Percentiles rank a stretch among this genome's conserved stretches.
Conservation (phyloP, 2,329 filamentous ascomycete genomes). For the Aschersonia sp. region DNA sequence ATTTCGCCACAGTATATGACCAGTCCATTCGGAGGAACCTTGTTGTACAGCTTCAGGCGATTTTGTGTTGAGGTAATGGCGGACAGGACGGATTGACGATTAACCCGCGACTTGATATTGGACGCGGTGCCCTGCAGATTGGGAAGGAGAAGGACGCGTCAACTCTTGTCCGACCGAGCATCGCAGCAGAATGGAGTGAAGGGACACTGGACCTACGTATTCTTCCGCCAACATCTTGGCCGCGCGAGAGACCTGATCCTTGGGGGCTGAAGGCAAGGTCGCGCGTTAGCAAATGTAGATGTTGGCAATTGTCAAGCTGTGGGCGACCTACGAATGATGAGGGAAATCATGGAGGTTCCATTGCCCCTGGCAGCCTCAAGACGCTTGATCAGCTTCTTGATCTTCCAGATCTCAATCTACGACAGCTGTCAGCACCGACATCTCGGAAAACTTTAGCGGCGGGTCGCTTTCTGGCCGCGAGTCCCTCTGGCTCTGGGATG, state of each 20-base stretch:
- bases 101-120: conserved; percentile 99
- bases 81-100: conserved; percentile 91
- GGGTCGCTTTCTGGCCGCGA: background rate
- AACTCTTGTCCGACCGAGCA: conserved; percentile 1
- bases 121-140: conserved; percentile 71
- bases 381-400: conserved; percentile 99
- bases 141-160: conserved; percentile 6
- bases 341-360: conserved; percentile 98
- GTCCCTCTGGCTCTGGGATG: background rate
- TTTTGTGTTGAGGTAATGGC: conserved; percentile 99
- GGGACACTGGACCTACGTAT: conserved; percentile 49
- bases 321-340: conserved; percentile 75
- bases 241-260: conserved; percentile 91
- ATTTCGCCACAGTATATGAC: conserved; percentile 99
- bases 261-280: conserved; percentile 50
- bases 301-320: background rate
- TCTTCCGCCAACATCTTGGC: conserved; percentile 99
- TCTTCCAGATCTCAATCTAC: conserved; percentile 78
- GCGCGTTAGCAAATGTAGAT: too few species aligned
- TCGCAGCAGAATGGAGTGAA: background rate
- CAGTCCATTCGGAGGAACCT: conserved; percentile 92
- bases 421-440: conserved; percentile 3
- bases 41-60: conserved; percentile 97
- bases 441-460: background rate
- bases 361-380: conserved; percentile 95